A percentile compares a stretch with the other conserved stretches of the same genome.
Conservation (phyloP, 2,329 filamentous ascomycete genomes). For the Coniochaeta sp. region DNA sequence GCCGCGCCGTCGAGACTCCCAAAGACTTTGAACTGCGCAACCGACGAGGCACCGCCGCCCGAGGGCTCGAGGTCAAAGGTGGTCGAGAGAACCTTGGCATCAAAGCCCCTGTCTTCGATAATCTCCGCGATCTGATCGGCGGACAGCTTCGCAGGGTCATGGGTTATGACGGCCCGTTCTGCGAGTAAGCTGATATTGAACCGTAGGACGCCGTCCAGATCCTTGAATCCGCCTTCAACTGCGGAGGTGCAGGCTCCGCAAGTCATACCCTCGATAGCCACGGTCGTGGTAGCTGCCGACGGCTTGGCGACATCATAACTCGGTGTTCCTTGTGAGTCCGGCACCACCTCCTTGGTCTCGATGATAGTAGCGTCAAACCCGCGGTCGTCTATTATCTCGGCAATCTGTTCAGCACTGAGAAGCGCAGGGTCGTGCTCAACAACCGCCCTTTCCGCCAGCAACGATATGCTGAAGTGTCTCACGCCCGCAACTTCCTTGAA, state of each 20-base stretch:
- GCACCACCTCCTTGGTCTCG: slow-evolving; percentile 52
- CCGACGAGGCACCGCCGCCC: slow-evolving; percentile 39
- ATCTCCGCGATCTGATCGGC: slow-evolving; percentile 70
- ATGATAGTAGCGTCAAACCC: slow-evolving; percentile 77
- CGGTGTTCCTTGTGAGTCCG: slow-evolving; percentile 24
- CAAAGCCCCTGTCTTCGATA: slow-evolving; percentile 87
- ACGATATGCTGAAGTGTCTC: slow-evolving; percentile 70
- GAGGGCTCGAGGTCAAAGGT: slow-evolving; percentile 52
- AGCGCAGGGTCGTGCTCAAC: slow-evolving; percentile 66
- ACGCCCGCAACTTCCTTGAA: slow-evolving; percentile 70
- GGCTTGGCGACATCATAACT: slow-evolving; percentile 23
- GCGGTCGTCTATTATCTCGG: slow-evolving; percentile 58
- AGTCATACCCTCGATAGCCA: slow-evolving; percentile 94
- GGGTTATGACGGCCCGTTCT: slow-evolving; percentile 81
- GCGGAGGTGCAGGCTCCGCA: slow-evolving; percentile 94
- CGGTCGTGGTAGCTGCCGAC: slow-evolving; percentile 63
- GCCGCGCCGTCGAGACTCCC: slow-evolving; percentile 65
- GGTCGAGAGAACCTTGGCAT: slow-evolving; percentile 74
- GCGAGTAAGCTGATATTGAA: slow-evolving; percentile 95
- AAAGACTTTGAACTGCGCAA: slow-evolving; percentile 76
- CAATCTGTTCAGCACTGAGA: slow-evolving; percentile 44
- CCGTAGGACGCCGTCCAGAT: slow-evolving; percentile 68
- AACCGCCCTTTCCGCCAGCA: slow-evolving; percentile 78
- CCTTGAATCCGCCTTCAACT: slow-evolving; percentile 74
- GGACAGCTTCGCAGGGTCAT: slow-evolving; percentile 65